These are phyloP conservation scores for Penicillium longicatenatum DNA, from an alignment of 495 filamentous ascomycete species.

Conservation along the genomic window DNA sequence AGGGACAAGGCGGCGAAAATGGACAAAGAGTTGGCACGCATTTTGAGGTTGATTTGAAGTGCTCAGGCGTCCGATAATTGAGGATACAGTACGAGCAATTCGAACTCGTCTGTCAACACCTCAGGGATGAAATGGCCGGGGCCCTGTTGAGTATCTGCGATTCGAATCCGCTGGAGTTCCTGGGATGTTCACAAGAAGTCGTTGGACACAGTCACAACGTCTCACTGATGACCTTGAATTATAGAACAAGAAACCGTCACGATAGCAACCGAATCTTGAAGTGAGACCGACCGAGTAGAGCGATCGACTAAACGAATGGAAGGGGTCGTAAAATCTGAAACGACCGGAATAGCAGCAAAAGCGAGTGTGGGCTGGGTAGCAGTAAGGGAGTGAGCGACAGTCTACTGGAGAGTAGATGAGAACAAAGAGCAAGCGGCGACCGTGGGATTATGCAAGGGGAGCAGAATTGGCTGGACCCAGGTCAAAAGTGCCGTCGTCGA, in stretches of 20 bases:
- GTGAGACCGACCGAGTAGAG: constrained; percentile 27
- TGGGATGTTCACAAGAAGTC: constrained; percentile 13
- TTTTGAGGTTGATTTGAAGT: constrained; percentile 19
- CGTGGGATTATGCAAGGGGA: constrained; percentile 44
- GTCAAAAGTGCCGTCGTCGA: constrained; percentile 35
- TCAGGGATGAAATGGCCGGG: constrained; percentile 10
- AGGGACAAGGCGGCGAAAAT: constrained; percentile 38
- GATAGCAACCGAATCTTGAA: constrained; percentile 27
- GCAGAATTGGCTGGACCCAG: constrained; percentile 35
- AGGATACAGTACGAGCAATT: constrained; percentile 28
- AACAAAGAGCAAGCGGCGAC: constrained; percentile 35
- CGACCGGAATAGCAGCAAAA: constrained; percentile 26
- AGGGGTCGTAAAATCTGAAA: constrained; percentile 36
- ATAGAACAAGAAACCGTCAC: constrained; percentile 21
- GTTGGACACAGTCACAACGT: constrained; percentile 23
- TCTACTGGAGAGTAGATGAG: constrained; percentile 24
- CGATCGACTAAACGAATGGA: constrained; percentile 39
- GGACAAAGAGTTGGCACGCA: constrained; percentile 34
- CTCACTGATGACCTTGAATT: constrained; percentile 9
- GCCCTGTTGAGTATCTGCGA: neutral
- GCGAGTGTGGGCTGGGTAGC: constrained; percentile 35
- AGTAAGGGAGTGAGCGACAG: constrained; percentile 47
- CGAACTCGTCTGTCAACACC: constrained; percentile 27
- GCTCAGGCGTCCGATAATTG: constrained; percentile 13
- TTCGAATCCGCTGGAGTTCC: neutral